Base-by-base conservation (phyloP, 139 green algal genomes). In the Chlorella vulgaris region DNA sequence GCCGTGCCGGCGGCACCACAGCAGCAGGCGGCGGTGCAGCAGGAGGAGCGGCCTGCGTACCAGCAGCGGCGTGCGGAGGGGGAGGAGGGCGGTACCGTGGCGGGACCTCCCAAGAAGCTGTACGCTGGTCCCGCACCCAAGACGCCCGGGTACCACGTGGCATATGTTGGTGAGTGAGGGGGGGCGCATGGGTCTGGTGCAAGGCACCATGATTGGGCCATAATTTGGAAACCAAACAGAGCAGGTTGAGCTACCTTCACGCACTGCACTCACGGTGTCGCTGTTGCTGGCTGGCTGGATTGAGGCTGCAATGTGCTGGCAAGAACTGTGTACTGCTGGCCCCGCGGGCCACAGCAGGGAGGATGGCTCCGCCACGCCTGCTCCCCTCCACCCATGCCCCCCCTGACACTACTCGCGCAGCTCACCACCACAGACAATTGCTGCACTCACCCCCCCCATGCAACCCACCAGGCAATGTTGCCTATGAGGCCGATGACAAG, bases 131-230 rank as follows among this genome's bases (percentile, higher is more conserved):
- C 81, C 1, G 74, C 77, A 1, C 74, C 76, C 47, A 92, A 94
- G 77, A 86, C 84, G 5, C 71, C 87, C 1, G 94, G 93, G n/a
- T 97, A 96, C 83, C 85, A 94, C 73, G 90, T 94, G 18, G 90
- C 90, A 0, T 96, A 95, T 71, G 86, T 93, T 0, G 93, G 77
- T 76, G 77, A 55, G 77, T 69, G 42, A 19, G 69, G 42, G 7
- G 69, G 26, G 69, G 67, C 2, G 38, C 21, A 7, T 7, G 21
- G 5, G 55, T 21, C 55, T 65, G 28, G 55, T 55, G 47, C 13
- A 15, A 15, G n/a, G n/a, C n/a, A n/a, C n/a, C n/a, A n/a, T n/a
- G n/a, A n/a, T n/a, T n/a, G n/a, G n/a, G n/a, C n/a, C n/a, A n/a
- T n/a, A n/a, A n/a, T n/a, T n/a, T n/a, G n/a, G n/a, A n/a, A n/a